Base-by-base conservation (phyloP, 202 grass and related monocot genomes). In the Musa balbisiana region DNA sequence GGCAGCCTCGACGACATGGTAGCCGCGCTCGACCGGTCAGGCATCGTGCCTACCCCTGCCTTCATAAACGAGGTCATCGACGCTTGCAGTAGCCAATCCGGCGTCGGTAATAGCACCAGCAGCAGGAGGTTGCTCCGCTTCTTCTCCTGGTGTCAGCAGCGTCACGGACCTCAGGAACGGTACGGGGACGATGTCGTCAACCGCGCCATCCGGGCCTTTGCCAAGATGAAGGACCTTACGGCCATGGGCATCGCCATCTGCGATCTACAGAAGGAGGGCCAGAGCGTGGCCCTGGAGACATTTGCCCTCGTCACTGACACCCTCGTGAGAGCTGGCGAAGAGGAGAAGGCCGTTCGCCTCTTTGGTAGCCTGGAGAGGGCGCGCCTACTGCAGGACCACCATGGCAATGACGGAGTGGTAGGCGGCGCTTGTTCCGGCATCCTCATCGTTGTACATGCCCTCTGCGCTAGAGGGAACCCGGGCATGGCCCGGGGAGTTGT, bases 1-100 rank as follows among this genome's bases (percentile, higher is more conserved):
- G 89, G 89, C 59, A 82, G 84, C 79, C 89, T 92, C n/a, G 89
- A 92, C 53, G 86, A 89, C 69, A 82, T 89, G 64, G 79, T 64
- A 17, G 20, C 52, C 14, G 69, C 11, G 17, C 84, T 92, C 70
- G 79, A 92, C 77, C 81, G 76, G 6, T 80, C 84, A 21, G 72
- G 72, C 52, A 29, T 88, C 23, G 9, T 58, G 13, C 53, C 89
- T 51, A 84, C 84, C 43, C 76, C 79, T 15, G 63, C 73, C 11
- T 70, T 88, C 29, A 10, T 87, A 8, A 50, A 52, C 52, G 24
- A 73, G 54, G 87, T 89, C 53, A 62, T 87, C 25, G 82, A 85
- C n/a, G 76, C 80, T 50, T 92, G 84, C 65, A 59, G 64, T 14
- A 64, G 2, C 15, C 33, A 73, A 76, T 29, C 52, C 14, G 50